Evolutionary conservation across 768 basidiomycete genomes (phyloP).

Genomic region (Clathrus columnatus): DNA sequence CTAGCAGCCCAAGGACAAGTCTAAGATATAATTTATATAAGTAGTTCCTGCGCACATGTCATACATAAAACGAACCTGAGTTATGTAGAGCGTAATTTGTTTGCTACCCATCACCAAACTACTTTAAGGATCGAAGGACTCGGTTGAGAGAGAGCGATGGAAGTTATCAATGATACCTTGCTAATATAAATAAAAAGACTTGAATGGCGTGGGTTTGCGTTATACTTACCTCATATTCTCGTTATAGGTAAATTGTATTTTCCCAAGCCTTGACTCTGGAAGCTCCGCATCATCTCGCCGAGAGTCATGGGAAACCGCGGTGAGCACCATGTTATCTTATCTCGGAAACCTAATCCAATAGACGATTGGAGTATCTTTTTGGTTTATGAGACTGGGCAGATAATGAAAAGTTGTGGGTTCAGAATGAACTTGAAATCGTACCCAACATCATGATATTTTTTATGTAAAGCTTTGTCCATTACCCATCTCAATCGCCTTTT

Average conservation of each 20-base stretch:
- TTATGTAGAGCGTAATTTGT: not conserved
- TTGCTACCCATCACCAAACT: not conserved
- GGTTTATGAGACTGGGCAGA: too few species aligned
- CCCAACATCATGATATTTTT: too few species aligned
- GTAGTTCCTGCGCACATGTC: not conserved
- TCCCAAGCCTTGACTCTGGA: not conserved
- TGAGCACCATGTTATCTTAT: too few species aligned
- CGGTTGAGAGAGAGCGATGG: too few species aligned
- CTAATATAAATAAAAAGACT: not conserved
- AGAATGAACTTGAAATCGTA: too few species aligned
- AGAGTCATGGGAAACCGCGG: too few species aligned
- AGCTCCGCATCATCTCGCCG: too few species aligned
- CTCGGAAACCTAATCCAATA: too few species aligned
- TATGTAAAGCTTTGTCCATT: too few species aligned
- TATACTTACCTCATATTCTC: not conserved
- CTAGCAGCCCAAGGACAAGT: constrained; percentile 53
- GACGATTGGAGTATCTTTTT: too few species aligned
- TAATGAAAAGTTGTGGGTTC: too few species aligned
- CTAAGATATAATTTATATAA: constrained; percentile 22
- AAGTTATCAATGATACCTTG: not conserved
- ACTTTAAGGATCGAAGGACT: not conserved
- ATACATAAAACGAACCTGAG: not conserved
- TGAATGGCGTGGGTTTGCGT: not conserved
- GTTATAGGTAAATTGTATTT: not conserved
- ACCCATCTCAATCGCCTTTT: too few species aligned